phyloP scores from a whole-genome alignment of 192 early-diverging fungal genomes.

The Coemansia sp. region DNA sequence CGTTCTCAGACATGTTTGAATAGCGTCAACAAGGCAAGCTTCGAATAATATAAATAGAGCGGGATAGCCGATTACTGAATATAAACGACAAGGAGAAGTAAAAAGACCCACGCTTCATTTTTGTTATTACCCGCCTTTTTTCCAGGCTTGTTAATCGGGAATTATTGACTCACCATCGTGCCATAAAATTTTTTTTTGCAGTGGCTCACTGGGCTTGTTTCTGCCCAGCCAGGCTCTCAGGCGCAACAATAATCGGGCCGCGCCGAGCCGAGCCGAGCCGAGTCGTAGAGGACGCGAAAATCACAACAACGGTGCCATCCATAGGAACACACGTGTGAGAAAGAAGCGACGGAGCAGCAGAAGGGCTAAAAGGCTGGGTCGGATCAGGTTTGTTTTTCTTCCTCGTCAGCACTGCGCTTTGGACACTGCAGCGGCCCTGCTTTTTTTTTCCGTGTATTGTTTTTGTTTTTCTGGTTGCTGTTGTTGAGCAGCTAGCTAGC shows the following conservation, averaged over 20 bases:
- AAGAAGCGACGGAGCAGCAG: background rate
- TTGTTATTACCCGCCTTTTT: background rate
- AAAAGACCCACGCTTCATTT: background rate
- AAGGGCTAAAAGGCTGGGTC: background rate
- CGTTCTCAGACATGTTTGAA: constrained; percentile 26
- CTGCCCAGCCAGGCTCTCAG: too few species aligned
- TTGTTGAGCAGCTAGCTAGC: background rate
- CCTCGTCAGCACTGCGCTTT: background rate
- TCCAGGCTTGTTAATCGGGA: background rate
- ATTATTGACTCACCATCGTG: background rate
- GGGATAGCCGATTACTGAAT: background rate
- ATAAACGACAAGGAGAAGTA: background rate
- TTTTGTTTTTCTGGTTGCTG: too few species aligned
- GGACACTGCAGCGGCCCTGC: background rate
- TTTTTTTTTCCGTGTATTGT: too few species aligned
- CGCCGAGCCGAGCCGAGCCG: background rate
- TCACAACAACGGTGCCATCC: background rate
- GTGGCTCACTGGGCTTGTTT: too few species aligned
- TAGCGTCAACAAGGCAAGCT: background rate
- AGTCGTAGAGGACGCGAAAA: background rate
- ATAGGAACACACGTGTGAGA: background rate
- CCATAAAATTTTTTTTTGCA: background rate
- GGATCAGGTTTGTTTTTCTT: background rate
- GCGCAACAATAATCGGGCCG: too few species aligned
- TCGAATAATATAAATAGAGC: background rate